These are phyloP conservation scores for Aspergillus unguis DNA, from an alignment of 2,329 filamentous ascomycete genomes.

Conservation along the genomic window DNA sequence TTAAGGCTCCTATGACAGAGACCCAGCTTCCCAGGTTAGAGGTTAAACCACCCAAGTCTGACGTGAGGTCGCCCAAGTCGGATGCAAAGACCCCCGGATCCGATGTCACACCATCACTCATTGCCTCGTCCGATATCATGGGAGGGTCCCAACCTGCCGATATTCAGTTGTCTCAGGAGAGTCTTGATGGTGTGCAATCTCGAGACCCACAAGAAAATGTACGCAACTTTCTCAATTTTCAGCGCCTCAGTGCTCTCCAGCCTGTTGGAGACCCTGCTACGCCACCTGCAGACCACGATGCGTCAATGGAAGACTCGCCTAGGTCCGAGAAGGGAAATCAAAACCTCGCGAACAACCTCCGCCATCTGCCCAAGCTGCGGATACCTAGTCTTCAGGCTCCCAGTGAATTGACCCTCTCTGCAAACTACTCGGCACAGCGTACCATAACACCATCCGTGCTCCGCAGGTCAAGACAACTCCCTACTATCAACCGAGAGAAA, in stretches of 20 bases:
- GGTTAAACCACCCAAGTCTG: background rate
- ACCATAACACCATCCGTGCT: constrained; percentile 31
- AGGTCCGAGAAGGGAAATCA: constrained; percentile 9
- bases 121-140: constrained; percentile 87
- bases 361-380: constrained; percentile 54
- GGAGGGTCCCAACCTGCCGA: constrained; percentile 65
- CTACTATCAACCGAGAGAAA: constrained; percentile 28
- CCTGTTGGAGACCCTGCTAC: constrained; percentile 15
- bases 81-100: constrained; percentile 61
- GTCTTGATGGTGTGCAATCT: constrained; percentile 64
- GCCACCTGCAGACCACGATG: constrained; percentile 6
- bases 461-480: constrained; percentile 13
- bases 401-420: constrained; percentile 18
- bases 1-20: too few species aligned
- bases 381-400: constrained; percentile 49
- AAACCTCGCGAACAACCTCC: constrained; percentile 46
- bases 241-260: constrained; percentile 51
- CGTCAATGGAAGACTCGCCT: constrained; percentile 4
- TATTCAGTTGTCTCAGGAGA: constrained; percentile 68
- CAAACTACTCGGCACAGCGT: constrained; percentile 24
- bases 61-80: background rate
- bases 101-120: constrained; percentile 73
- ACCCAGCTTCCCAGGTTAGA: too few species aligned
- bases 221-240: constrained; percentile 83
- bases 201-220: constrained; percentile 91